Evolutionary conservation across 2,329 filamentous ascomycete species (phyloP).

Genomic region (Cercospora berteroae): DNA sequence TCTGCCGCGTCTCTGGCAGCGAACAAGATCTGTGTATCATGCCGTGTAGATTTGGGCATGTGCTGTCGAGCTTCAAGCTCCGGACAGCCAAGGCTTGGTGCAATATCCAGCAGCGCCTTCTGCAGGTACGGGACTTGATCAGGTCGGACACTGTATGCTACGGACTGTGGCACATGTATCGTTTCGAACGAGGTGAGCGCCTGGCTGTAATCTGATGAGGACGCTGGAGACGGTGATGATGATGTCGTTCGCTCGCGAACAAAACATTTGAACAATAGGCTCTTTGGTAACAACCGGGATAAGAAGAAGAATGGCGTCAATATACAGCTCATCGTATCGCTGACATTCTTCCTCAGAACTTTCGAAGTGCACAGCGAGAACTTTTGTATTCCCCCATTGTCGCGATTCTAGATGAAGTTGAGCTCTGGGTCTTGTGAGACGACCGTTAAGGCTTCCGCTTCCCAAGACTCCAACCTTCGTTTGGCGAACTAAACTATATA

Average conservation of each 20-base stretch:
- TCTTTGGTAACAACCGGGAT: neutral
- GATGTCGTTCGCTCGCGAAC: neutral
- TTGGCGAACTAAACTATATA: neutral
- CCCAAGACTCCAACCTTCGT: neutral
- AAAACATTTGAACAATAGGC: neutral
- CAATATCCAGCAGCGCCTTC: conserved; percentile 9
- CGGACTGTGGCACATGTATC: neutral
- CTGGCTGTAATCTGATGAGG: conserved; percentile 3
- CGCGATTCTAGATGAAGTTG: neutral
- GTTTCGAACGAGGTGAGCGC: conserved; percentile 8
- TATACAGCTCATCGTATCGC: conserved; percentile 1
- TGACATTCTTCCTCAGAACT: neutral
- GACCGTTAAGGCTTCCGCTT: neutral
- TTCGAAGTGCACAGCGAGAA: neutral
- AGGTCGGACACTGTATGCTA: conserved; percentile 12
- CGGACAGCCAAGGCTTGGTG: conserved; percentile 8
- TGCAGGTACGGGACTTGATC: conserved; percentile 14
- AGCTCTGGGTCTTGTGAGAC: neutral
- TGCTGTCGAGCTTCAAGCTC: conserved; percentile 6
- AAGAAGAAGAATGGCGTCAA: neutral
- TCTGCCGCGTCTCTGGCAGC: conserved; percentile 12
- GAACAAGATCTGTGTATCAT: conserved; percentile 16
- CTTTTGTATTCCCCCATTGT: neutral
- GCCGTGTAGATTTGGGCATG: conserved; percentile 10
- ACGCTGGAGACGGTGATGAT: neutral